phyloP scores from a whole-genome alignment of 352 stramenopile genomes.

The Phytophthora citricola region DNA sequence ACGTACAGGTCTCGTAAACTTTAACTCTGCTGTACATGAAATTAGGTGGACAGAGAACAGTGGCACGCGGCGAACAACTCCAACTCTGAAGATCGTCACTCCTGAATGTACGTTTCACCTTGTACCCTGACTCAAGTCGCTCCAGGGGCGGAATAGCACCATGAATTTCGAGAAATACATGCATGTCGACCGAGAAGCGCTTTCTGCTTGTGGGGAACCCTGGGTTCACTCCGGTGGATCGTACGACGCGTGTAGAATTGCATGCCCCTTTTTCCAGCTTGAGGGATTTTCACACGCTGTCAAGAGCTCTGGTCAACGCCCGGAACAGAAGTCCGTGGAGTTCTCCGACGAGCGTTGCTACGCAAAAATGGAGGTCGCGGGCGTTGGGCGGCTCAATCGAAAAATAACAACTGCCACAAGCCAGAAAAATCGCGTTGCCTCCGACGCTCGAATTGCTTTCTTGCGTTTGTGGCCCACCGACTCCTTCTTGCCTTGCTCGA shows the following conservation, averaged over 20 bases:
- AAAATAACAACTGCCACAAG: conserved; percentile 32
- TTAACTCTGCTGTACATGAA: not conserved
- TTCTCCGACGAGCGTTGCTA: conserved; percentile 20
- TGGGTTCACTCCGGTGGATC: conserved; percentile 18
- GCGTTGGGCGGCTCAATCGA: conserved; percentile 24
- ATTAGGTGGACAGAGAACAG: not conserved
- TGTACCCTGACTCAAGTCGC: not conserved
- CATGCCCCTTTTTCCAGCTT: conserved; percentile 11
- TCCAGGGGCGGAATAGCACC: not conserved
- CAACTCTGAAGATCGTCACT: not conserved
- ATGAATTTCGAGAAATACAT: not conserved
- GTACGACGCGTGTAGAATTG: conserved; percentile 24
- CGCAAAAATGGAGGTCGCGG: conserved; percentile 24
- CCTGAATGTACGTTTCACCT: not conserved
- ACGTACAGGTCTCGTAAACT: conserved; percentile 5
- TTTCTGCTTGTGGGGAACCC: not conserved
- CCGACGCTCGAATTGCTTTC: conserved; percentile 9
- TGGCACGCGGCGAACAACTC: not conserved
- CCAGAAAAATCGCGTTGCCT: conserved; percentile 25
- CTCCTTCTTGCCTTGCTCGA: conserved; percentile 26
- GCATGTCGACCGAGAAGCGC: not conserved
- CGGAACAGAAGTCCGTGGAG: conserved; percentile 8
- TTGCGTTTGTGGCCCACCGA: conserved; percentile 29
- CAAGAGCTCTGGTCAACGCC: not conserved
- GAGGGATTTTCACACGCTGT: conserved; percentile 10